These are phyloP conservation scores for Kwoniella sp. DNA, from an alignment of 768 basidiomycete species.

Conservation along the genomic window DNA sequence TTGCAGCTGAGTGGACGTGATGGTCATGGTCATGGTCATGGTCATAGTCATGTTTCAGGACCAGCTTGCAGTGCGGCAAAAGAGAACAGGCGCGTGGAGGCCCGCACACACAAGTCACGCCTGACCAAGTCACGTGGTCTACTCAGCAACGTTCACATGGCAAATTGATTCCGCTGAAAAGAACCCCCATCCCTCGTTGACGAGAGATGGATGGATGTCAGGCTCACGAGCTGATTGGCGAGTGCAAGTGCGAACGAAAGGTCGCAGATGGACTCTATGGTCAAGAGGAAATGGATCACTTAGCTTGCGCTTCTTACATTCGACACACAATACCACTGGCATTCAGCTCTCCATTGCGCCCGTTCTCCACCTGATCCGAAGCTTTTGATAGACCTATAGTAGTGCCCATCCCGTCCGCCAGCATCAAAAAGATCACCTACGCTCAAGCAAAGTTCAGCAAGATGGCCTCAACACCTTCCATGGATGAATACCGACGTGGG, in stretches of 20 bases:
- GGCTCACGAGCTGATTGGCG: slow-evolving; percentile 18
- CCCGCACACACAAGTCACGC: background rate
- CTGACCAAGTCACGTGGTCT: background rate
- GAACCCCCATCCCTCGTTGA: background rate
- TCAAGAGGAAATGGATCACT: no score
- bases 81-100: slow-evolving; percentile 20
- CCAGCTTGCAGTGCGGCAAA: background rate
- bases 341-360: no score
- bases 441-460: slow-evolving; percentile 23
- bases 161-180: slow-evolving; percentile 17
- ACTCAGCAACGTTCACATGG: background rate
- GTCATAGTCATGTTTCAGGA: background rate
- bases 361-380: no score
- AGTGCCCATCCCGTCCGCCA: background rate
- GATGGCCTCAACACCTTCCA: slow-evolving; percentile 33
- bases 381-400: background rate
- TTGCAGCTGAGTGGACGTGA: background rate
- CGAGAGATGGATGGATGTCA: slow-evolving; percentile 8
- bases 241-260: background rate
- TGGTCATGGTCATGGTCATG: background rate
- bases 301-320: no score
- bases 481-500: slow-evolving; percentile 42
- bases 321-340: no score
- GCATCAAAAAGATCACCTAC: background rate
- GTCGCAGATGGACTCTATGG: no score